Conservation (phyloP, 371 early-diverging fungal genomes). For the Mucor circinelloides region DNA sequence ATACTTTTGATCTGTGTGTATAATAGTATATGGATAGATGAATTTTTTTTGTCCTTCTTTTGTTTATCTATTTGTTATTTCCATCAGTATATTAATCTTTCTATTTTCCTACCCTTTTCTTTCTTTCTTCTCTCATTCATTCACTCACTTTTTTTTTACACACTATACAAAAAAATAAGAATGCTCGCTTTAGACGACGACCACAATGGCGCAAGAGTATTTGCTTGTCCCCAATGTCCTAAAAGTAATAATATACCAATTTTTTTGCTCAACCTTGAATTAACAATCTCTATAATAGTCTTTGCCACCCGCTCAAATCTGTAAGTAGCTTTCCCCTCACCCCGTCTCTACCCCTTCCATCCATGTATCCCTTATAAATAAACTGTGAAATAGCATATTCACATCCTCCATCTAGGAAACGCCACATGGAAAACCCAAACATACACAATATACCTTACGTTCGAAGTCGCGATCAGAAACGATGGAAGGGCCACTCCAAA, state of each 20-base stretch:
- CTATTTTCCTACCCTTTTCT: slow-evolving; percentile 13
- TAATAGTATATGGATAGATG: slow-evolving; percentile 40
- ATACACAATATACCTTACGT: slow-evolving; percentile 55
- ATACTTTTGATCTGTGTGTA: slow-evolving; percentile 8
- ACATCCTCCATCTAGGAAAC: slow-evolving; percentile 23
- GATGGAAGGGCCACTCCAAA: slow-evolving; percentile 62
- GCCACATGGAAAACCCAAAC: slow-evolving; percentile 42
- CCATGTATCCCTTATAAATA: neutral
- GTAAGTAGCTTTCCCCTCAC: slow-evolving; percentile 26
- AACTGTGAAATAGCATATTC: neutral
- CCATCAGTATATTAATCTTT: slow-evolving; percentile 14
- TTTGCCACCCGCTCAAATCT: slow-evolving; percentile 54
- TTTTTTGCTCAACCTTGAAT: neutral
- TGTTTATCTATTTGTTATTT: slow-evolving; percentile 22
- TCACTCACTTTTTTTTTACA: slow-evolving; percentile 4
- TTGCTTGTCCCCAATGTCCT: slow-evolving; percentile 51
- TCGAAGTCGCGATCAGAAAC: slow-evolving; percentile 56
- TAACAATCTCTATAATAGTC: slow-evolving; percentile 19
- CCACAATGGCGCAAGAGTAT: slow-evolving; percentile 29
- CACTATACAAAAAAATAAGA: neutral
- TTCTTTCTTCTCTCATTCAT: neutral
- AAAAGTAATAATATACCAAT: slow-evolving; percentile 32
- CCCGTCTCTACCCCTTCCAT: neutral
- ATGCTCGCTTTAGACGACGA: slow-evolving; percentile 31
- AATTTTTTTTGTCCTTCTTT: slow-evolving; percentile 12